These are phyloP conservation scores for Albatrellus ellisii DNA, from an alignment of 768 basidiomycete species.

Conservation along the genomic window DNA sequence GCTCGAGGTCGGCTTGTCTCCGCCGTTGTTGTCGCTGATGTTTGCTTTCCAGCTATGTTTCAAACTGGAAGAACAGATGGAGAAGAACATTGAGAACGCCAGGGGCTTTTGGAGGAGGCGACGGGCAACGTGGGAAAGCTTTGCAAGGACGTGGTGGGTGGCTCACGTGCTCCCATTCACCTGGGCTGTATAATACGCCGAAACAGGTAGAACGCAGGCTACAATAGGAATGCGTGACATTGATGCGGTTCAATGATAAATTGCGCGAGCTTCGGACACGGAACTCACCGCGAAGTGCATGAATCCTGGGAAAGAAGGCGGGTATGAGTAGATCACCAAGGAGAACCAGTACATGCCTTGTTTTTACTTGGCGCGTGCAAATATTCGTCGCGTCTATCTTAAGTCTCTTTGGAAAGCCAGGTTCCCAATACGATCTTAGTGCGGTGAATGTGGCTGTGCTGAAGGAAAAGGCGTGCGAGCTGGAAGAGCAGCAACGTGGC, in stretches of 20 bases:
- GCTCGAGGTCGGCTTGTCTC: constrained; percentile 65
- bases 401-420: constrained; percentile 73
- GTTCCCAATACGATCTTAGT: constrained; percentile 71
- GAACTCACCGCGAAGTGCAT: constrained; percentile 53
- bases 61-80: constrained; percentile 54
- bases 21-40: background rate
- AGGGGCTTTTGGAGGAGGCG: constrained; percentile 30
- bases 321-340: constrained; percentile 78
- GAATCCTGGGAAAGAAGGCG: constrained; percentile 53
- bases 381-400: background rate
- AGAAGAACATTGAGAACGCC: constrained; percentile 50
- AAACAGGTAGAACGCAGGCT: constrained; percentile 58
- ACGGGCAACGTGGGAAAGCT: constrained; percentile 35
- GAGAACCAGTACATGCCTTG: constrained; percentile 61
- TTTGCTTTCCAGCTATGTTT: background rate
- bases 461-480: constrained; percentile 51
- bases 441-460: constrained; percentile 47
- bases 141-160: constrained; percentile 38
- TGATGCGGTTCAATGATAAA: constrained; percentile 82
- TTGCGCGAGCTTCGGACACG: constrained; percentile 62
- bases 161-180: constrained; percentile 14
- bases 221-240: constrained; percentile 74
- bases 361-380: background rate
- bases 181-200: constrained; percentile 32
- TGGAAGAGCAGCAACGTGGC: constrained; percentile 66